Conservation (phyloP, 1,284 basidiomycete species). For the Blastosporella zonata region DNA sequence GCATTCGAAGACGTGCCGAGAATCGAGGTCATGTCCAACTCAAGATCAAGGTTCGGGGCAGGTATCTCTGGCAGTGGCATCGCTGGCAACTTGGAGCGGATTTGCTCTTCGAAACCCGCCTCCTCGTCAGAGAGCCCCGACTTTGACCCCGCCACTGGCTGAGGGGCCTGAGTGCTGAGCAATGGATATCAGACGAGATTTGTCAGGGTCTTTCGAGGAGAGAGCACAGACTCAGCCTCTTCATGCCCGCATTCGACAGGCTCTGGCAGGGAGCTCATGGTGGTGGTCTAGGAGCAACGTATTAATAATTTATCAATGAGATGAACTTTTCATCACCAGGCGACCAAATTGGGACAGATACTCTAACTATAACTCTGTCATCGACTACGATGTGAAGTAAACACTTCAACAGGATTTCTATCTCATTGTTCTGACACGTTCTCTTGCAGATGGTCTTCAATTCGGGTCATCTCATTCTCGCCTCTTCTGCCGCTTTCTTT, state of each 20-base stretch:
- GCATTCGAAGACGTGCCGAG: conserved; percentile 26
- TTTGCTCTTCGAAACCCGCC: neutral
- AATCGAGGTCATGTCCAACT: conserved; percentile 44
- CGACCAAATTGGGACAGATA: conserved; percentile 12
- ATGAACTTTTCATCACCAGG: conserved; percentile 9
- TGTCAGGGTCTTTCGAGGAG: conserved; percentile 14
- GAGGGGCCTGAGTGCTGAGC: conserved; percentile 14
- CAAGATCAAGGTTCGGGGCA: conserved; percentile 53
- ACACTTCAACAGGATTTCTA: neutral
- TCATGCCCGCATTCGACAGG: conserved; percentile 15
- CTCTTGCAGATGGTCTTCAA: conserved; percentile 23
- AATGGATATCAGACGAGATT: conserved; percentile 19
- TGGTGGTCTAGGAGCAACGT: conserved; percentile 15
- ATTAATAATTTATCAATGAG: neutral
- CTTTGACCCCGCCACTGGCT: neutral
- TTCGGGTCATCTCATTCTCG: conserved; percentile 49
- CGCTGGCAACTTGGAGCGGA: conserved; percentile 23
- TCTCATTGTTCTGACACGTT: conserved; percentile 21
- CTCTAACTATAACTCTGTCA: neutral
- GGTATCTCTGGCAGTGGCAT: conserved; percentile 58
- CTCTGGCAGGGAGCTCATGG: conserved; percentile 18
- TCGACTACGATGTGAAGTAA: conserved; percentile 21
- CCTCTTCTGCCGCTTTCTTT: conserved; percentile 51
- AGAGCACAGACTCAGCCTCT: conserved; percentile 32
- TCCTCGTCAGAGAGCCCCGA: neutral